A percentile compares a stretch with the other conserved stretches of the same genome.
phyloP scores from a whole-genome alignment of 176 grass and related monocot species.

The Oryza officinalis region DNA sequence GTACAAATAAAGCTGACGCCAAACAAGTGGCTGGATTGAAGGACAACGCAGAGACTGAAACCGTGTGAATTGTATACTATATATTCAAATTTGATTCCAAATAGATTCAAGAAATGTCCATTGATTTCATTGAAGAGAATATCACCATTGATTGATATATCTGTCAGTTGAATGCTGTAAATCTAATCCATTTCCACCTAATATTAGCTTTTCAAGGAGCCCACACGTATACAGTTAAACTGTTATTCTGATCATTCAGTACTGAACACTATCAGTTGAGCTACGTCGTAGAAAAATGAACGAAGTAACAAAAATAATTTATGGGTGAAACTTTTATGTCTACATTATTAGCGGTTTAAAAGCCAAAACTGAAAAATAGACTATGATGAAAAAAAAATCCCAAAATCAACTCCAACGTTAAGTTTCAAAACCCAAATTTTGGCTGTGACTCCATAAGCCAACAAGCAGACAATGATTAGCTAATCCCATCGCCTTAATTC shows the following conservation, averaged over 20 bases:
- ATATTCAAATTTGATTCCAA: not conserved
- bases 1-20: not conserved
- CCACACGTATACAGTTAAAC: not conserved
- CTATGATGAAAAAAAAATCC: too few relatives aligned
- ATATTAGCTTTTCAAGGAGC: conserved; percentile 11
- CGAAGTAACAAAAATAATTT: too few relatives aligned
- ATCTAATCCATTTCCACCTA: not conserved
- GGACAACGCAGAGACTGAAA: not conserved
- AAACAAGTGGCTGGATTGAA: not conserved
- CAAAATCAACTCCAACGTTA: too few relatives aligned
- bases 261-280: not conserved
- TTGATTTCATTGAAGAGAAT: not conserved
- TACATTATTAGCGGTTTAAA: too few relatives aligned
- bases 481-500: not conserved
- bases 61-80: not conserved
- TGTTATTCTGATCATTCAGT: not conserved
- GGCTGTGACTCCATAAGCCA: too few relatives aligned
- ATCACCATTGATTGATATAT: not conserved
- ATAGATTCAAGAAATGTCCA: not conserved
- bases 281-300: too few relatives aligned
- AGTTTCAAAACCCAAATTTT: too few relatives aligned
- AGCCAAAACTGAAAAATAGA: too few relatives aligned
- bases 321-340: too few relatives aligned
- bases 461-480: not conserved
- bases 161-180: not conserved